These are phyloP conservation scores for Hypoxylon fragiforme DNA, from an alignment of 495 filamentous ascomycete species.

Conservation along the genomic window DNA sequence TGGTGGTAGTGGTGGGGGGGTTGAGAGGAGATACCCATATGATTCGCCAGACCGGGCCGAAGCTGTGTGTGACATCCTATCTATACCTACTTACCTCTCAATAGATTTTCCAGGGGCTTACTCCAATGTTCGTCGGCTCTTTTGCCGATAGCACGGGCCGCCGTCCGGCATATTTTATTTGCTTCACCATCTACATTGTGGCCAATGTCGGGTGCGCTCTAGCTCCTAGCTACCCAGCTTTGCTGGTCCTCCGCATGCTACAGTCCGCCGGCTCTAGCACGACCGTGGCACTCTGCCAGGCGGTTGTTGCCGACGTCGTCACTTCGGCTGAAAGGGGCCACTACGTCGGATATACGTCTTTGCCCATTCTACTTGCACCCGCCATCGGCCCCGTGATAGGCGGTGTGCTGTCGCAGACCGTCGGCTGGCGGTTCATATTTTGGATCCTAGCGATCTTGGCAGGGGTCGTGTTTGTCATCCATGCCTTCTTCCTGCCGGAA, in stretches of 20 bases:
- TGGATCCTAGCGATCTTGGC: constrained; percentile 60
- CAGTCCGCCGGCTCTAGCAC: constrained; percentile 57
- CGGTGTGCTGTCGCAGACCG: constrained; percentile 55
- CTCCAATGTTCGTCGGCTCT: constrained; percentile 53
- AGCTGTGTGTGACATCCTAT: too few species aligned
- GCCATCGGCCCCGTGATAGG: constrained; percentile 58
- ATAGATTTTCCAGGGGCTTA: constrained; percentile 53
- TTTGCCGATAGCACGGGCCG: constrained; percentile 55
- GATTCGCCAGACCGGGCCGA: constrained; percentile 3
- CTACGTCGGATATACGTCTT: constrained; percentile 47
- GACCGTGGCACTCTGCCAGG: constrained; percentile 53
- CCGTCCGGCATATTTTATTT: constrained; percentile 55
- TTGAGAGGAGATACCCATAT: too few species aligned
- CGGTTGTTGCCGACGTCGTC: constrained; percentile 55
- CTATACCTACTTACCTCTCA: not conserved
- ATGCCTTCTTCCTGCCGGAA: constrained; percentile 56
- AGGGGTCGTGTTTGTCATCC: constrained; percentile 43
- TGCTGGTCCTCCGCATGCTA: constrained; percentile 56
- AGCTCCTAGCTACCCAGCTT: constrained; percentile 51
- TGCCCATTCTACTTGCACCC: constrained; percentile 42
- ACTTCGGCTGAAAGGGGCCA: constrained; percentile 55
- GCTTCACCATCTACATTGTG: constrained; percentile 55
- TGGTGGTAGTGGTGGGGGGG: too few species aligned
- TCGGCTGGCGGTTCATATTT: constrained; percentile 65
- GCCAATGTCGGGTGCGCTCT: constrained; percentile 59